These are phyloP conservation scores for Beverwykella pulmonaria DNA, from an alignment of 495 filamentous ascomycete species.

Conservation along the genomic window DNA sequence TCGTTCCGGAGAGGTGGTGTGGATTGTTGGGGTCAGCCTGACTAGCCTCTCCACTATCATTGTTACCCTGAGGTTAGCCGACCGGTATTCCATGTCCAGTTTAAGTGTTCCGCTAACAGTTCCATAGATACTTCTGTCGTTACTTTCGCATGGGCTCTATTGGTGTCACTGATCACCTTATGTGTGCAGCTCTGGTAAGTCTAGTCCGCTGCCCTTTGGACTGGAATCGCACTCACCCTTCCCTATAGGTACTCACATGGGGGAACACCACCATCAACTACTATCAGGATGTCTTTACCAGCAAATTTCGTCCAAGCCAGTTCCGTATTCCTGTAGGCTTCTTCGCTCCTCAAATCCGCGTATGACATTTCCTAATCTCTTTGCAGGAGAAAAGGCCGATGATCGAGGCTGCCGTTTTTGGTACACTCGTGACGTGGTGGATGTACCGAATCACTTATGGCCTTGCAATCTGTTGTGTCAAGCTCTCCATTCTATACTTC, in stretches of 20 bases:
- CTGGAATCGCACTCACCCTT: neutral
- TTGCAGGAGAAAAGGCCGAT: constrained; percentile 20
- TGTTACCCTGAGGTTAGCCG: constrained; percentile 29
- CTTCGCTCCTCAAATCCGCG: neutral
- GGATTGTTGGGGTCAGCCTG: constrained; percentile 27
- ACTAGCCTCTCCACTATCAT: constrained; percentile 35
- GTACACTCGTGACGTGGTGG: constrained; percentile 32
- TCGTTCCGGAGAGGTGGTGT: constrained; percentile 27
- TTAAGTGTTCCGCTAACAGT: neutral
- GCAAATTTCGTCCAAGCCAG: constrained; percentile 14
- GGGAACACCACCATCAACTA: constrained; percentile 35
- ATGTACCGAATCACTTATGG: constrained; percentile 27
- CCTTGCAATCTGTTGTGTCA: constrained; percentile 28
- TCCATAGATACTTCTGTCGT: constrained; percentile 32
- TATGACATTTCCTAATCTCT: neutral
- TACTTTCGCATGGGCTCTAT: constrained; percentile 32
- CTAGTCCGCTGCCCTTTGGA: neutral
- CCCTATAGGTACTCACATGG: constrained; percentile 25
- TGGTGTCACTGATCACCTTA: constrained; percentile 32
- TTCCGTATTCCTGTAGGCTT: constrained; percentile 21
- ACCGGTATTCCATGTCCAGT: neutral
- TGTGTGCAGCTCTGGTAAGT: constrained; percentile 29
- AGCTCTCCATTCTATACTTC: constrained; percentile 38
- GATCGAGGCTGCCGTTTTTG: constrained; percentile 11
- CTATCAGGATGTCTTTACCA: constrained; percentile 23